Conservation (phyloP, 2,329 filamentous ascomycete species). For the Davidsoniella neocaledoniae region DNA sequence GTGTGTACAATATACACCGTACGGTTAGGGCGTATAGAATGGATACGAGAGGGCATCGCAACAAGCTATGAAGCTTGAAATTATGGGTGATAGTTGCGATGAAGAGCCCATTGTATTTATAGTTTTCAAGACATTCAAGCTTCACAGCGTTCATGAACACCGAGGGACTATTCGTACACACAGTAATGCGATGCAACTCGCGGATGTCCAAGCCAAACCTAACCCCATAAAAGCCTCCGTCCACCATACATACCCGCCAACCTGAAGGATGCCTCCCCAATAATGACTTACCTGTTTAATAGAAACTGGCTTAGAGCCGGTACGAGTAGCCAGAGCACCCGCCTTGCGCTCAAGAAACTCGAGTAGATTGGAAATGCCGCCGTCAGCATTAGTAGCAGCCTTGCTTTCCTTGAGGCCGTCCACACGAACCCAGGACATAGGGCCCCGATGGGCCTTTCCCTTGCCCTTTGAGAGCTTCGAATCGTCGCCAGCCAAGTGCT, state of each 20-base stretch:
- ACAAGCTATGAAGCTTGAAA: not conserved
- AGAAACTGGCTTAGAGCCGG: constrained; percentile 34
- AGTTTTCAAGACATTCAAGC: not conserved
- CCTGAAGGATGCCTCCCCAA: too few species aligned
- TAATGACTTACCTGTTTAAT: constrained; percentile 59
- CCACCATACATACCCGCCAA: too few species aligned
- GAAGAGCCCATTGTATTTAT: constrained; percentile 1
- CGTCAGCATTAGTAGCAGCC: constrained; percentile 47
- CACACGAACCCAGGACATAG: constrained; percentile 28
- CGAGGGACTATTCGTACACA: too few species aligned
- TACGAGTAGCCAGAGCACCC: constrained; percentile 30
- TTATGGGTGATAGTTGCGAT: constrained; percentile 4
- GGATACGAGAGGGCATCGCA: constrained; percentile 1
- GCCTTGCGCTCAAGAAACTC: constrained; percentile 58
- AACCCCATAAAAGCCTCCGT: too few species aligned
- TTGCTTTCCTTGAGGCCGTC: constrained; percentile 52
- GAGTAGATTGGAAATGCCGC: constrained; percentile 47
- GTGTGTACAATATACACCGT: too few species aligned
- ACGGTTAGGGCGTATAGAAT: not conserved
- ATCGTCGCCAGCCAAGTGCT: constrained; percentile 24
- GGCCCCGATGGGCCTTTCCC: constrained; percentile 3
- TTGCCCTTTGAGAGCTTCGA: constrained; percentile 17
- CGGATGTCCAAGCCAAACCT: too few species aligned
- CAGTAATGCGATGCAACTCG: too few species aligned
- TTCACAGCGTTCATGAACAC: too few species aligned